These are phyloP conservation scores for Astragalus membranaceus DNA, from an alignment of 306 rosid species.

Conservation along the genomic window DNA sequence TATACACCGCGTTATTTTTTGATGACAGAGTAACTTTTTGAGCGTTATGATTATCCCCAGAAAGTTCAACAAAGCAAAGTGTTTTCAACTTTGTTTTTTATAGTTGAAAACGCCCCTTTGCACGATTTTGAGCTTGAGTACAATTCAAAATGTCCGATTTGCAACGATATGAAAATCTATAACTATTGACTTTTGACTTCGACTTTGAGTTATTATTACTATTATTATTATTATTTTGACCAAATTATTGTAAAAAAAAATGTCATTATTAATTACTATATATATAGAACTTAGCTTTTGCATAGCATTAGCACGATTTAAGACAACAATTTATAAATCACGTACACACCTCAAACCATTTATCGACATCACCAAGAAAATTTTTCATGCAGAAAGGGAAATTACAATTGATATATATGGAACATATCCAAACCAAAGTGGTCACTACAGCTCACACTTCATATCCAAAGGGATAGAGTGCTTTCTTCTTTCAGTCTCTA, in stretches of 20 bases:
- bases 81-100: slow-evolving; percentile 5
- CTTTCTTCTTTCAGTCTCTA: slow-evolving; percentile 27
- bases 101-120: slow-evolving; percentile 25
- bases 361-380: slow-evolving; percentile 8
- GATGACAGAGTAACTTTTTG: slow-evolving; percentile 6
- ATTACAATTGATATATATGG: background rate
- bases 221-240: too few relatives aligned
- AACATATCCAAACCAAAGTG: slow-evolving; percentile 17
- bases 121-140: slow-evolving; percentile 2
- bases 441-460: slow-evolving; percentile 34
- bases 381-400: background rate
- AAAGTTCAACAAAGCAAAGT: slow-evolving; percentile 28
- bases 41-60: slow-evolving; percentile 27
- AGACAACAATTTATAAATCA: background rate
- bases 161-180: too few relatives aligned
- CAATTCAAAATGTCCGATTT: too few relatives aligned
- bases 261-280: background rate
- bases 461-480: slow-evolving; percentile 56
- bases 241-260: too few relatives aligned
- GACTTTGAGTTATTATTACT: too few relatives aligned
- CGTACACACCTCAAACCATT: background rate
- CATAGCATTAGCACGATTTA: background rate
- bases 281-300: too few relatives aligned
- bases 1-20: background rate
- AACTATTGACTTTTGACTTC: background rate